Conservation (phyloP, 2,329 filamentous ascomycete species). For the Epichloe sp. region DNA sequence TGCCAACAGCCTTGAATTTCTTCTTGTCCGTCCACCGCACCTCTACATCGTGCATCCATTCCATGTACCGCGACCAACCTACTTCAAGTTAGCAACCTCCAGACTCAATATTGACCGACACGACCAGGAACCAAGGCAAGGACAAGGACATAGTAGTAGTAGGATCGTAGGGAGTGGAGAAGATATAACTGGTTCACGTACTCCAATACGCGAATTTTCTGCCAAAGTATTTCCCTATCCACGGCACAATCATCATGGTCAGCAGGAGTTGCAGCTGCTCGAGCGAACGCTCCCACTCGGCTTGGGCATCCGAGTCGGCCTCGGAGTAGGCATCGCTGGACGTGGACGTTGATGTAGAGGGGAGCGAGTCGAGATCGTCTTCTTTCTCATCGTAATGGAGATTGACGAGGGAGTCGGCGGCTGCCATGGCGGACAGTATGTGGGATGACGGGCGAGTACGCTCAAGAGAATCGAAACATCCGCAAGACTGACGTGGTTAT, state of each 20-base stretch:
- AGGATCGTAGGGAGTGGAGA: neutral
- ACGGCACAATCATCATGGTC: slow-evolving; percentile 90
- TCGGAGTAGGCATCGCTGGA: slow-evolving; percentile 45
- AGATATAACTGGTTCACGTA: slow-evolving; percentile 25
- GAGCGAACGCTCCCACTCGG: slow-evolving; percentile 87
- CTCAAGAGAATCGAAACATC: neutral
- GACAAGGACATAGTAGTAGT: too few species aligned
- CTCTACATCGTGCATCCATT: slow-evolving; percentile 78
- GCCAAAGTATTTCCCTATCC: slow-evolving; percentile 87
- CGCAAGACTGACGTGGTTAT: neutral
- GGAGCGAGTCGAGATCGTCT: slow-evolving; percentile 50
- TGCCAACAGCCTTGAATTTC: slow-evolving; percentile 49
- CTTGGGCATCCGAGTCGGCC: slow-evolving; percentile 70
- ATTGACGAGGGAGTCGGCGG: slow-evolving; percentile 35
- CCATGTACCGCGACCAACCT: slow-evolving; percentile 93
- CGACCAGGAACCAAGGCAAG: neutral
- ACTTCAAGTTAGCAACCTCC: neutral
- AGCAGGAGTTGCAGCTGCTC: slow-evolving; percentile 87
- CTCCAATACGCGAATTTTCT: slow-evolving; percentile 94
- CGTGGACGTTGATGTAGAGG: slow-evolving; percentile 31
- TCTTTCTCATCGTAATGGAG: slow-evolving; percentile 36
- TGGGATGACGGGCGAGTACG: neutral
- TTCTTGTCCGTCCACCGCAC: slow-evolving; percentile 51
- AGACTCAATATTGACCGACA: neutral
- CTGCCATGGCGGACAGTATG: slow-evolving; percentile 13